Evolutionary conservation across 2,329 filamentous ascomycete genomes (phyloP).

Genomic region (Calonectria montana): DNA sequence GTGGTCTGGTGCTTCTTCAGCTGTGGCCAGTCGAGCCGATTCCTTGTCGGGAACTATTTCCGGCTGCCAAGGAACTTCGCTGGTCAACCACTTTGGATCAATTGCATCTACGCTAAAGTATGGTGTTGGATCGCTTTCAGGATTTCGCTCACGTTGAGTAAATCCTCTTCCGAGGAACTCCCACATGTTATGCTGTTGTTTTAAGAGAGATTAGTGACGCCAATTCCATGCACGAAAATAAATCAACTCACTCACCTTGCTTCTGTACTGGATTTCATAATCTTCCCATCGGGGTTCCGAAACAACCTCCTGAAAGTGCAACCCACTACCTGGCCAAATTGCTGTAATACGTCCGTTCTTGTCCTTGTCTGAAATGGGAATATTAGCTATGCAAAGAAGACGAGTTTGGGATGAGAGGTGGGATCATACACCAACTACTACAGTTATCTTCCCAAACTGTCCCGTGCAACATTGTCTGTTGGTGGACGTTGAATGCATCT

Average conservation of each 20-base stretch:
- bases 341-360: not conserved
- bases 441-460: not conserved
- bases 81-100: slow-evolving; percentile 1
- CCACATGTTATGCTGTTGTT: not conserved
- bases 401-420: rapidly evolving
- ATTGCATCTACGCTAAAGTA: not conserved
- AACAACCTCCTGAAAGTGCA: not conserved
- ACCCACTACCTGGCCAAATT: not conserved
- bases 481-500: not conserved
- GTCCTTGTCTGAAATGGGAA: not conserved
- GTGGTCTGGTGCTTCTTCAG: not conserved
- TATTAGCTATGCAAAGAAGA: not conserved
- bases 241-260: not conserved
- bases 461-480: not conserved
- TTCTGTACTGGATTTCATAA: not conserved
- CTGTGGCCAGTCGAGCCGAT: not conserved
- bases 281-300: not conserved
- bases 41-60: not conserved
- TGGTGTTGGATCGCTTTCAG: not conserved
- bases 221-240: no score
- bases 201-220: not conserved
- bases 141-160: not conserved
- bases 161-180: not conserved
- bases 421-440: not conserved
- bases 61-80: not conserved